phyloP scores from a whole-genome alignment of 805 yeast genomes.

The Metschnikowia gelsemii region DNA sequence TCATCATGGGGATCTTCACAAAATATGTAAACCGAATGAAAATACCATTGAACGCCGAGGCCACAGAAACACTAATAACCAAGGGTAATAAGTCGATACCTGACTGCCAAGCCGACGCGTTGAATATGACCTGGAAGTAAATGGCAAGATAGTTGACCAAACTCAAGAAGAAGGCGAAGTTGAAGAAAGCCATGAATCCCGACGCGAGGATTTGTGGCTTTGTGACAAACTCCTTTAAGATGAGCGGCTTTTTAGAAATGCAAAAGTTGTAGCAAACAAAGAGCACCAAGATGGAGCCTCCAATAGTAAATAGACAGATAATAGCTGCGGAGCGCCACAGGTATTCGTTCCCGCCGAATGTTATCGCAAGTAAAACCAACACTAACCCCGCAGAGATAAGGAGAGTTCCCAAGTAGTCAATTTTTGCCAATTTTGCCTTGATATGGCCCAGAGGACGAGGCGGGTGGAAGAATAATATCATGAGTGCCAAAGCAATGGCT shows the following conservation, averaged over 20 bases:
- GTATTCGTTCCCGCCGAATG: constrained; percentile 53
- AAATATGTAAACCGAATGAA: constrained; percentile 29
- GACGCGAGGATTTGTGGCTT: constrained; percentile 39
- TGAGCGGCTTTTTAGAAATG: constrained; percentile 46
- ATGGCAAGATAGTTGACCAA: constrained; percentile 34
- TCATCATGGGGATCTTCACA: constrained; percentile 34
- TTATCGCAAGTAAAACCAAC: constrained; percentile 47
- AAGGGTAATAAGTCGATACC: constrained; percentile 40
- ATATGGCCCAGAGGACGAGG: constrained; percentile 43
- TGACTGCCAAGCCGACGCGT: constrained; percentile 36
- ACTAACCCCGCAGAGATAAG: constrained; percentile 45
- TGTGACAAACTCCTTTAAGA: constrained; percentile 42
- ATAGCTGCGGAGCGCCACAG: constrained; percentile 59
- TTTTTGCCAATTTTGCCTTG: constrained; percentile 35
- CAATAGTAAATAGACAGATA: constrained; percentile 48
- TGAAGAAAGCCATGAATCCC: constrained; percentile 35
- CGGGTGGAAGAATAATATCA: constrained; percentile 46
- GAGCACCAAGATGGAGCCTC: constrained; percentile 35
- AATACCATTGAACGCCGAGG: constrained; percentile 33
- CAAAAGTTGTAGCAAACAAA: constrained; percentile 44
- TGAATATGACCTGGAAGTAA: constrained; percentile 40
- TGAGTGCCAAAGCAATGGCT: constrained; percentile 44
- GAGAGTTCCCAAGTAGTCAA: constrained; percentile 52
- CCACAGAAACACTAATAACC: constrained; percentile 32
- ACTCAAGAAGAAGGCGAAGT: constrained; percentile 42